Evolutionary conservation across 2,329 filamentous ascomycete genomes (phyloP).

Genomic region (Xylariaceae sp.): DNA sequence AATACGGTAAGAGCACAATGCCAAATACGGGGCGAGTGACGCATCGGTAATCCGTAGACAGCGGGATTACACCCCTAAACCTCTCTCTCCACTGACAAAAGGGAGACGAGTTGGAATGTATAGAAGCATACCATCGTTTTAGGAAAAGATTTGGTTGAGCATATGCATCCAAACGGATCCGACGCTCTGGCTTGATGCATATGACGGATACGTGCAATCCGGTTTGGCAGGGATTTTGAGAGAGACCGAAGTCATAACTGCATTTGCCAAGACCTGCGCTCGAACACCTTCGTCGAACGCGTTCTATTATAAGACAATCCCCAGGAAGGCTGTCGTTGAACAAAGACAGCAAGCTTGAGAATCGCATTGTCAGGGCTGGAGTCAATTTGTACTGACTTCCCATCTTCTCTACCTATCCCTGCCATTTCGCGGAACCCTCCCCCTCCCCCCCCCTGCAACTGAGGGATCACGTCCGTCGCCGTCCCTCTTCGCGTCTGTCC

Average conservation of each 20-base stretch:
- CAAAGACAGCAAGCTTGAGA: not conserved
- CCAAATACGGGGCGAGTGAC: too few species aligned
- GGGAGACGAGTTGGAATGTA: too few species aligned
- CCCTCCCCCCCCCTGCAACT: not conserved
- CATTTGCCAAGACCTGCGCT: slow-evolving; percentile 10
- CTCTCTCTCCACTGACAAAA: too few species aligned
- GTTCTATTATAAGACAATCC: not conserved
- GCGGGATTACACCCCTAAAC: too few species aligned
- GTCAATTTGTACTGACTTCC: not conserved
- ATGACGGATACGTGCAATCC: slow-evolving; percentile 1
- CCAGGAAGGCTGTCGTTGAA: not conserved
- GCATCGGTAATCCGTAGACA: too few species aligned
- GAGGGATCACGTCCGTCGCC: not conserved
- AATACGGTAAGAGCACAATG: too few species aligned
- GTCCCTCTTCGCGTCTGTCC: not conserved
- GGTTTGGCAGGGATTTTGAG: slow-evolving; percentile 8
- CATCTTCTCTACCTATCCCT: not conserved
- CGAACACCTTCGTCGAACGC: slow-evolving; percentile 7
- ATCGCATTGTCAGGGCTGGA: not conserved
- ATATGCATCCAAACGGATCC: not conserved
- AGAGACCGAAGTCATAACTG: not conserved
- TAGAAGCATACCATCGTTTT: not conserved
- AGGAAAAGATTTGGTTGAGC: too few species aligned
- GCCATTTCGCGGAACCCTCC: not conserved
- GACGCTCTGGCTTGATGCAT: not conserved